These are phyloP conservation scores for Cynanchum wilfordii DNA, from an alignment of 257 asterid species.

Conservation along the genomic window DNA sequence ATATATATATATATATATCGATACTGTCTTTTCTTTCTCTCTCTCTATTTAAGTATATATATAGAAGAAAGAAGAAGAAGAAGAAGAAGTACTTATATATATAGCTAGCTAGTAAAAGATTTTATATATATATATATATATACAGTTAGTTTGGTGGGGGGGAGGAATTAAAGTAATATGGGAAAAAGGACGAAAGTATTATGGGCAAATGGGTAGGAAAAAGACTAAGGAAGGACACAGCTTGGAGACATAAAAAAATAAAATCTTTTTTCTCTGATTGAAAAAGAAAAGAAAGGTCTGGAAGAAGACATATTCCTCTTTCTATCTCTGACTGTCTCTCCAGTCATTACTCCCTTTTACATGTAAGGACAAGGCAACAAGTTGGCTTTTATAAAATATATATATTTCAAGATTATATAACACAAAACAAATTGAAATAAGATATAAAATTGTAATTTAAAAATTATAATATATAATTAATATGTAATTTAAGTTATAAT, in stretches of 20 bases:
- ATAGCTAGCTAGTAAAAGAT: too few species aligned
- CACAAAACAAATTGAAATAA: too few species aligned
- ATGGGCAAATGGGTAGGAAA: constrained; percentile 51
- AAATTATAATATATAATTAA: too few species aligned
- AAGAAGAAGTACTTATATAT: too few species aligned
- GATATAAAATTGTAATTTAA: too few species aligned
- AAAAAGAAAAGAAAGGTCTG: constrained; percentile 38
- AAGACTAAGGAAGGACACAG: constrained; percentile 26
- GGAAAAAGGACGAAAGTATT: constrained; percentile 40
- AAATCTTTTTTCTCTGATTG: constrained; percentile 17
- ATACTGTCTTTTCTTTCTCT: not conserved
- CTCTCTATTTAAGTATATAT: not conserved
- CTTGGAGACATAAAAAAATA: constrained; percentile 22
- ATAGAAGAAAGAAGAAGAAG: too few species aligned
- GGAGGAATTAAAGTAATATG: constrained; percentile 14
- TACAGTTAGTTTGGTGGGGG: too few species aligned
- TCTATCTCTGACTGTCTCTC: not conserved
- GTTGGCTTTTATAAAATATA: constrained; percentile 20
- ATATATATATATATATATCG: not conserved
- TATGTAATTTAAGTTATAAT: too few species aligned
- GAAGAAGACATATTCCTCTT: constrained; percentile 9
- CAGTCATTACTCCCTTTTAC: not conserved
- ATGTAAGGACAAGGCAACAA: constrained; percentile 18
- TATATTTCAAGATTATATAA: too few species aligned
- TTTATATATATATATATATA: not conserved